Conservation (phyloP, 305 asterid species). For the Rubia occidens region DNA sequence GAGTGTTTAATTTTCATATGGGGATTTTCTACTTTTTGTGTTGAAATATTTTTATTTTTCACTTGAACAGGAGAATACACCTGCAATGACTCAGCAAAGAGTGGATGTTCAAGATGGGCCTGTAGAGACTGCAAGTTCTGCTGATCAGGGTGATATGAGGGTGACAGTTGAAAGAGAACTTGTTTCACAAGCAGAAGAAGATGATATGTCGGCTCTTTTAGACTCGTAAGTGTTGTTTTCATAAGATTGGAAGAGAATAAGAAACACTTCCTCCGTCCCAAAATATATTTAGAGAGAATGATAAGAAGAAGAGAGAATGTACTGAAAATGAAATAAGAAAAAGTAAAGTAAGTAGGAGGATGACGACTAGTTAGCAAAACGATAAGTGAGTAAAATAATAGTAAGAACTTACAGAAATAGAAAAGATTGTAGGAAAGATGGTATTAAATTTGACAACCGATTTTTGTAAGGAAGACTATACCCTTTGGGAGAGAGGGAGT, state of each 20-base stretch:
- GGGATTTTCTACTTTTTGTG: not conserved
- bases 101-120: constrained; percentile 59
- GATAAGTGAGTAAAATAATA: not conserved
- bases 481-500: too few species aligned
- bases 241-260: not conserved
- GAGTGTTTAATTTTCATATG: not conserved
- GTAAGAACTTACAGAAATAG: not conserved
- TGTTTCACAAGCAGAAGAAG: constrained; percentile 97
- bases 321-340: too few species aligned
- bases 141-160: constrained; percentile 56
- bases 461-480: not conserved
- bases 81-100: constrained; percentile 49
- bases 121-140: constrained; percentile 24
- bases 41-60: constrained; percentile 1
- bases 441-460: too few species aligned
- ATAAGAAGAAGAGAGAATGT: not conserved
- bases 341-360: too few species aligned
- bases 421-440: not conserved
- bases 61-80: constrained; percentile 62
- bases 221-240: constrained; percentile 69
- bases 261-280: not conserved
- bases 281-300: not conserved
- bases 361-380: too few species aligned
- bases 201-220: constrained; percentile 99
- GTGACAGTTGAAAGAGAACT: constrained; percentile 98